These are phyloP conservation scores for Apiospora kogelbergensis DNA, from an alignment of 2,329 filamentous ascomycete species.

Conservation along the genomic window DNA sequence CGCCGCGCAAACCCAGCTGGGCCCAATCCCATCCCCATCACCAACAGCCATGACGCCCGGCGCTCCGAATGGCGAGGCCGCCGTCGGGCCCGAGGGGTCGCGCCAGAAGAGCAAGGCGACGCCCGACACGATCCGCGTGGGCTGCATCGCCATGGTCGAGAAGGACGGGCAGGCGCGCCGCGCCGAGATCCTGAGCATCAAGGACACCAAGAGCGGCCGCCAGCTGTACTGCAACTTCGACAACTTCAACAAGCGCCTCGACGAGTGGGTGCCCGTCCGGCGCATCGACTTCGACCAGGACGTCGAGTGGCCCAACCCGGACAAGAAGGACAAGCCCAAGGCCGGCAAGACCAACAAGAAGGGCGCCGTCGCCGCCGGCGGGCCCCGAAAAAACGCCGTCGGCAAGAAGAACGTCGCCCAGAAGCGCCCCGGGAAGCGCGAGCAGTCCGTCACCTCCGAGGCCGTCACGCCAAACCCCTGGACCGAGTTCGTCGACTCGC, in stretches of 20 bases:
- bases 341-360: slow-evolving; percentile 79
- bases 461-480: slow-evolving; percentile 54
- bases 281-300: slow-evolving; percentile 86
- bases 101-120: slow-evolving; percentile 80
- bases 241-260: slow-evolving; percentile 86
- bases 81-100: slow-evolving; percentile 57
- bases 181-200: slow-evolving; percentile 95
- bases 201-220: slow-evolving; percentile 82
- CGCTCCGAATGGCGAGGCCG: slow-evolving; percentile 48
- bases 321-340: slow-evolving; percentile 83
- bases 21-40: slow-evolving; percentile 4
- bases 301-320: slow-evolving; percentile 93
- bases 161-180: slow-evolving; percentile 83
- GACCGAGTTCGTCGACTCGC: slow-evolving; percentile 51
- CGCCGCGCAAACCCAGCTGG: not conserved
- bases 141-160: slow-evolving; percentile 61
- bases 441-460: slow-evolving; percentile 55
- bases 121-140: slow-evolving; percentile 69
- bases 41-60: slow-evolving; percentile 52
- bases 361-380: slow-evolving; percentile 40
- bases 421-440: slow-evolving; percentile 54
- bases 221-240: slow-evolving; percentile 97
- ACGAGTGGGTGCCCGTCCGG: slow-evolving; percentile 83
- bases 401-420: slow-evolving; percentile 54
- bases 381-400: slow-evolving; percentile 51